Conservation (phyloP, 305 asterid genomes). For the Plantago coronopus region DNA sequence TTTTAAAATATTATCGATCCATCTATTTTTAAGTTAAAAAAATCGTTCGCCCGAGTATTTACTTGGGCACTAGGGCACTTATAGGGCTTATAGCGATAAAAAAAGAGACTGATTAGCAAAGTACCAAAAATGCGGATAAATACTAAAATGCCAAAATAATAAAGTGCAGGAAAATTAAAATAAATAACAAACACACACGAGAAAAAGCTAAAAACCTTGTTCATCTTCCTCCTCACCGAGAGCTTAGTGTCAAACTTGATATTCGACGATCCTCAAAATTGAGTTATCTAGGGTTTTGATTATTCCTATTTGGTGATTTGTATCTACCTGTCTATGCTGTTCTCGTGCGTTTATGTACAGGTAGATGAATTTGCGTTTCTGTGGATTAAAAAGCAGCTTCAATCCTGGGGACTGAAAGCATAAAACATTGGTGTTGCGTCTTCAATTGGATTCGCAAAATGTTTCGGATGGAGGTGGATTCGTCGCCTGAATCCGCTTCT, state of each 20-base stretch:
- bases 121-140: no score
- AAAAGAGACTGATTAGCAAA: no score
- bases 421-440: slow-evolving; percentile 21
- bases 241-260: slow-evolving; percentile 5
- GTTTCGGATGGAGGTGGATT: slow-evolving; percentile 63
- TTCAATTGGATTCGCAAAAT: slow-evolving; percentile 51
- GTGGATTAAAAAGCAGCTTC: slow-evolving; percentile 36
- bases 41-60: no score
- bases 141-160: no score
- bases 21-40: no score
- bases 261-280: slow-evolving; percentile 24
- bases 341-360: slow-evolving; percentile 4
- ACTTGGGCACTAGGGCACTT: no score
- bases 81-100: no score
- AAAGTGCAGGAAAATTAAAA: background rate
- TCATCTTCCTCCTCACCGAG: background rate
- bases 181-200: background rate
- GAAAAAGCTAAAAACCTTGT: background rate
- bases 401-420: slow-evolving; percentile 60
- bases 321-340: no score
- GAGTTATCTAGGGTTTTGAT: slow-evolving; percentile 38
- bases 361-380: slow-evolving; percentile 14
- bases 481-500: slow-evolving; percentile 30
- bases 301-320: background rate
- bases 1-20: no score